These are phyloP conservation scores for Podospora anserina DNA, from an alignment of 495 filamentous ascomycete species.

Conservation along the genomic window DNA sequence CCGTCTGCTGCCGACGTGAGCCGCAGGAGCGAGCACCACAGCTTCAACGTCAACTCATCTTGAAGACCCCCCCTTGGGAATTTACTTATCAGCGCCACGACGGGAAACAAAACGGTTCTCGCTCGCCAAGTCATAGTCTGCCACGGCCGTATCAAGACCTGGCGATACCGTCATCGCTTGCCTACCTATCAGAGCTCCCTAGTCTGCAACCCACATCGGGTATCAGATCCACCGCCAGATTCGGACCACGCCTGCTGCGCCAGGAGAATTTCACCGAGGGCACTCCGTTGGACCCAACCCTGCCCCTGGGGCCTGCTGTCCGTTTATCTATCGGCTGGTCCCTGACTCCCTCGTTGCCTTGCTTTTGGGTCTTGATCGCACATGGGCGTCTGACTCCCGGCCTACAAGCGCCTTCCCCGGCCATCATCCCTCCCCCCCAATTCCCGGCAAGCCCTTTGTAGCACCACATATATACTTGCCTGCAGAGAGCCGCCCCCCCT, in stretches of 20 bases:
- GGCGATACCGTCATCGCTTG: constrained; percentile 23
- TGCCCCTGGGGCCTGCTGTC: constrained; percentile 14
- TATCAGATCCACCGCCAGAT: constrained; percentile 34
- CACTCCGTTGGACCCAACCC: constrained; percentile 20
- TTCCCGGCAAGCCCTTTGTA: constrained; percentile 3
- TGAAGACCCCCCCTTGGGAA: background rate
- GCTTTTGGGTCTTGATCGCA: constrained; percentile 19
- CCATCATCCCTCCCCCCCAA: constrained; percentile 8
- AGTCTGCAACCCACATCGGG: constrained; percentile 17
- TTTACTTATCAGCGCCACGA: constrained; percentile 32
- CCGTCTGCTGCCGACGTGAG: background rate
- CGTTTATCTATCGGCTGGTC: constrained; percentile 33
- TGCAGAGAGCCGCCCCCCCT: constrained; percentile 29
- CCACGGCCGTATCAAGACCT: constrained; percentile 21
- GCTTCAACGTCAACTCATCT: background rate
- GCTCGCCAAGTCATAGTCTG: constrained; percentile 17
- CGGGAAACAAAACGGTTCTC: constrained; percentile 26
- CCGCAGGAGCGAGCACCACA: background rate
- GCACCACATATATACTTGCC: constrained; percentile 23
- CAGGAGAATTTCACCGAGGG: constrained; percentile 30
- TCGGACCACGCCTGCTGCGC: constrained; percentile 24
- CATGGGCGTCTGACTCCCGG: constrained; percentile 28
- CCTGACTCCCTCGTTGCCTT: constrained; percentile 26
- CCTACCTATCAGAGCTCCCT: constrained; percentile 30
- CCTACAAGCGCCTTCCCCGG: constrained; percentile 14